A percentile compares a stretch with the other conserved stretches of the same genome.
These are phyloP conservation scores for Lichtheimia ramosa DNA, from an alignment of 371 early-diverging fungal genomes.

Conservation along the genomic window DNA sequence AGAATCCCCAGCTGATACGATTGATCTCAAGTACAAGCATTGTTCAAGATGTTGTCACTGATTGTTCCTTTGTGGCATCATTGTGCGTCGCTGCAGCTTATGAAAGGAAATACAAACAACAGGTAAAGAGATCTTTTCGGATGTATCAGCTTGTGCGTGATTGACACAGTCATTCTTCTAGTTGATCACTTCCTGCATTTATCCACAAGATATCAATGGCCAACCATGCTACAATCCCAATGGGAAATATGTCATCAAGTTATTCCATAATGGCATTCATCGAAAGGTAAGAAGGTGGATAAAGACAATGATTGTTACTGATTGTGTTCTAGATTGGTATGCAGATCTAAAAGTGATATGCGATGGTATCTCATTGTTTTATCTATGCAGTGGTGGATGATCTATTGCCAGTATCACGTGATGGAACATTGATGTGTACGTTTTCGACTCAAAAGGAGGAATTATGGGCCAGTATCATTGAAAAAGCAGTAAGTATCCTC, in stretches of 20 bases:
- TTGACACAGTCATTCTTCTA: conserved; percentile 14
- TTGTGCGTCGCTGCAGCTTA: conserved; percentile 86
- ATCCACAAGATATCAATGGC: conserved; percentile 77
- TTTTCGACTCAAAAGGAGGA: conserved; percentile 77
- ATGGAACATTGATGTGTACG: conserved; percentile 81
- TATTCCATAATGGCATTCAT: conserved; percentile 84
- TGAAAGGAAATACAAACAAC: conserved; percentile 73
- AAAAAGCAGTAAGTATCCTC: conserved; percentile 71
- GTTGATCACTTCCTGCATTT: conserved; percentile 85
- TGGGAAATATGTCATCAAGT: conserved; percentile 85
- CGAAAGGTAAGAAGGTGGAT: conserved; percentile 60
- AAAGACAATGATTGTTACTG: neutral
- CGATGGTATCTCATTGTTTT: no score
- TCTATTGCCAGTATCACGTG: conserved; percentile 75
- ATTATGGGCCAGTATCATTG: conserved; percentile 86
- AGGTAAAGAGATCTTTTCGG: conserved; percentile 32
- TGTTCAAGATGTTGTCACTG: conserved; percentile 86
- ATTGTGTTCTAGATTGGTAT: conserved; percentile 5
- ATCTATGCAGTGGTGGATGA: conserved; percentile 77
- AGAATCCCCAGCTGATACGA: conserved; percentile 63
- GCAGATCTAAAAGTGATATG: neutral
- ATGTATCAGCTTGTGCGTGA: neutral
- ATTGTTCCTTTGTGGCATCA: conserved; percentile 94
- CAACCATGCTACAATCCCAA: conserved; percentile 81
- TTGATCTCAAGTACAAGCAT: conserved; percentile 62